A percentile compares a stretch with the other conserved stretches of the same genome.
phyloP scores from a whole-genome alignment of 2,329 filamentous ascomycete species.

The Ilyonectria sp. region DNA sequence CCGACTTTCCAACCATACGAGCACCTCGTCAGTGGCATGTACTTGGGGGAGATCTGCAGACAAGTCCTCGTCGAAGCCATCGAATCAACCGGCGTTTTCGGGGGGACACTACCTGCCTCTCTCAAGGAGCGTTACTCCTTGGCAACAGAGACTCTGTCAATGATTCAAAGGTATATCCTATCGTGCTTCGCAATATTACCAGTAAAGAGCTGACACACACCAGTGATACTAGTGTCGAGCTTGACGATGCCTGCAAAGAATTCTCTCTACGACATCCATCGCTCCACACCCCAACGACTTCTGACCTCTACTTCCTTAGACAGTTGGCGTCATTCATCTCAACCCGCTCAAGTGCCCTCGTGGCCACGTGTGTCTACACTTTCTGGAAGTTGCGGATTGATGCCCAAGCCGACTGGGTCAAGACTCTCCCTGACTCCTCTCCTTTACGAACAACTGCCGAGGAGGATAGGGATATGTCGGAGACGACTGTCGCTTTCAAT shows the following conservation, averaged over 20 bases:
- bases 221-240: constrained; percentile 62
- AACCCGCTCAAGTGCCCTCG: constrained; percentile 70
- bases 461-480: constrained; percentile 62
- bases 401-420: constrained; percentile 57
- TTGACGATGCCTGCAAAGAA: constrained; percentile 61
- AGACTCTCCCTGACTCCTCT: constrained; percentile 50
- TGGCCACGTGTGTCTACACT: constrained; percentile 72
- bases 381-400: constrained; percentile 71
- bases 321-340: constrained; percentile 69
- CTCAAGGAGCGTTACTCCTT: constrained; percentile 69
- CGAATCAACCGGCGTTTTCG: constrained; percentile 67
- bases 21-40: constrained; percentile 75
- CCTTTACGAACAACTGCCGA: constrained; percentile 63
- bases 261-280: constrained; percentile 68
- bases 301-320: constrained; percentile 68
- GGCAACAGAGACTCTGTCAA: constrained; percentile 72
- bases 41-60: constrained; percentile 76
- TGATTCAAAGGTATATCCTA: constrained; percentile 68
- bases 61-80: constrained; percentile 73
- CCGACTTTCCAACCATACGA: constrained; percentile 76
- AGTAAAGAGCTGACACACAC: constrained; percentile 38
- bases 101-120: constrained; percentile 69
- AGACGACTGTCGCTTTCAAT: constrained; percentile 81
- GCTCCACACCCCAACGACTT: constrained; percentile 54
- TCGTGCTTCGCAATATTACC: neutral